Percentiles rank a stretch among this genome's conserved stretches.
These are phyloP conservation scores for Ormosia emarginata DNA, from an alignment of 306 rosid genomes.

Conservation along the genomic window DNA sequence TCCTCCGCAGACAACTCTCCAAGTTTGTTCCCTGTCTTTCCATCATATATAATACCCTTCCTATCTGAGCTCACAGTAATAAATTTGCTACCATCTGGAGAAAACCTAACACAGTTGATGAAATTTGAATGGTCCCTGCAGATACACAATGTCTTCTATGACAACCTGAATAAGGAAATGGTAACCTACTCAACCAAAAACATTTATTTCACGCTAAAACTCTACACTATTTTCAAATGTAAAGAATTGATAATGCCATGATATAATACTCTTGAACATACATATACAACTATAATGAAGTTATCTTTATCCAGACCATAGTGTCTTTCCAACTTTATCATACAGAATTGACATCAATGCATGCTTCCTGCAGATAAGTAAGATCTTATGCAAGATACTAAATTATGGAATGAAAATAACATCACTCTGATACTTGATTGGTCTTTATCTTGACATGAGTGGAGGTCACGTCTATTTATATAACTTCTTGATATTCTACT, in stretches of 20 bases:
- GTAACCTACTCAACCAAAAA: constrained; percentile 38
- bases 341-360: neutral
- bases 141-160: constrained; percentile 44
- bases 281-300: neutral
- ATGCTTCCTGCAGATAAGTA: neutral
- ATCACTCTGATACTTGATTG: neutral
- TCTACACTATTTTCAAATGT: neutral
- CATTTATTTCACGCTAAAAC: constrained; percentile 6
- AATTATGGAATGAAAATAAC: neutral
- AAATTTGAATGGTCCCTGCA: constrained; percentile 96
- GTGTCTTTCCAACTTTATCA: neutral
- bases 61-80: constrained; percentile 90
- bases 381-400: neutral
- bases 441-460: neutral
- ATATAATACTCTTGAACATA: neutral
- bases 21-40: constrained; percentile 75
- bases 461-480: neutral
- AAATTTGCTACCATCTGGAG: constrained; percentile 95
- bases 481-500: neutral
- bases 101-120: constrained; percentile 78
- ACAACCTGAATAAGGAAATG: constrained; percentile 38
- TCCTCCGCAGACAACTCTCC: constrained; percentile 80
- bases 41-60: constrained; percentile 75
- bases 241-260: neutral
- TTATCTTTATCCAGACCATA: neutral